Percentiles rank a stretch among this genome's conserved stretches.
phyloP scores from a whole-genome alignment of 768 basidiomycete genomes.

The Termitomyces bulborhizus region DNA sequence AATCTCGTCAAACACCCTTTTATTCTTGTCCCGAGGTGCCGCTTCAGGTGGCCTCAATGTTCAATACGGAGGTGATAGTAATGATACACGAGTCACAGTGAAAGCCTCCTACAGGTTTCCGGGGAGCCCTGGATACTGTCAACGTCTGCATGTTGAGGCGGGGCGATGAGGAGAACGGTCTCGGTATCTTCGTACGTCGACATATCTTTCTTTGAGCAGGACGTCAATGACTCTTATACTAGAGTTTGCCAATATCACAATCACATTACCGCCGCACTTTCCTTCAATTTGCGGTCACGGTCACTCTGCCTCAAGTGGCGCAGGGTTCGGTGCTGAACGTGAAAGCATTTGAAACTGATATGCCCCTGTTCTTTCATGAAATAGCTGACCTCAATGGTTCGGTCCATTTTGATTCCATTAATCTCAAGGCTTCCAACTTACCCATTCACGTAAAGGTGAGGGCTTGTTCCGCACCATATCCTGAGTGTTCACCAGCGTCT shows the following conservation, averaged over 20 bases:
- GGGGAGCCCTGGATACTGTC: slow-evolving; percentile 15
- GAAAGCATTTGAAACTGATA: slow-evolving; percentile 36
- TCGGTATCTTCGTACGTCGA: slow-evolving; percentile 28
- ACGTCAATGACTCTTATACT: not conserved
- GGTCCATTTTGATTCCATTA: slow-evolving; percentile 34
- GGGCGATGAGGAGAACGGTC: slow-evolving; percentile 21
- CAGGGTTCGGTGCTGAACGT: slow-evolving; percentile 23
- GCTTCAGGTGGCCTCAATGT: slow-evolving; percentile 20
- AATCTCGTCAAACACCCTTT: slow-evolving; percentile 19
- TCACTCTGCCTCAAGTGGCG: slow-evolving; percentile 17
- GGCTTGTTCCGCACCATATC: not conserved
- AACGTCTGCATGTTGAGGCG: slow-evolving; percentile 22
- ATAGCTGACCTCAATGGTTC: slow-evolving; percentile 28
- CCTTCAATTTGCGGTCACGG: slow-evolving; percentile 17
- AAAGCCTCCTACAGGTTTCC: slow-evolving; percentile 17
- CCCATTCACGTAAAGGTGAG: slow-evolving; percentile 30
- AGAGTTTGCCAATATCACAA: slow-evolving; percentile 14
- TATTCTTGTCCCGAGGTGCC: slow-evolving; percentile 23
- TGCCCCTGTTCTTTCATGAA: slow-evolving; percentile 35
- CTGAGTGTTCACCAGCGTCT: not conserved
- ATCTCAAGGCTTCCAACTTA: slow-evolving; percentile 29
- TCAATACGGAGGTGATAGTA: slow-evolving; percentile 12
- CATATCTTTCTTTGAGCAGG: not conserved
- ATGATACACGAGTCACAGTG: slow-evolving; percentile 19
- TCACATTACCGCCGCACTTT: not conserved